A percentile compares a stretch with the other conserved stretches of the same genome.
Evolutionary conservation across 192 early-diverging fungal genomes (phyloP).

Genomic region (Coemansia sp.): DNA sequence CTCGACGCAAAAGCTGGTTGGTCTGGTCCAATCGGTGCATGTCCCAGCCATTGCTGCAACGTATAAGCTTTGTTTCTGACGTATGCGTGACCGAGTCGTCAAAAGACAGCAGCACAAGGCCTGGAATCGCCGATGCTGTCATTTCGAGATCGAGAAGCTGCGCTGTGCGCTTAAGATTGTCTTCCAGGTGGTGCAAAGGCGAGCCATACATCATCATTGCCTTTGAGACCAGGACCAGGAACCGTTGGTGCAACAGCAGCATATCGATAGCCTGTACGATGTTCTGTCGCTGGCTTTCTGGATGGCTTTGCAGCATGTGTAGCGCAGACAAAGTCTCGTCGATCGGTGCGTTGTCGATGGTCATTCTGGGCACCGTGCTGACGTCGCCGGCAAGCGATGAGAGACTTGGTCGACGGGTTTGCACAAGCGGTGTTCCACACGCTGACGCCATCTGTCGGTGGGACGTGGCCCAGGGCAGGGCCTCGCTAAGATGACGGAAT

Average conservation of each 20-base stretch:
- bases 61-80: conserved; percentile 71
- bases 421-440: conserved; percentile 24
- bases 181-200: conserved; percentile 67
- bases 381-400: conserved; percentile 36
- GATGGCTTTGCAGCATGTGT: neutral
- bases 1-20: conserved; percentile 63
- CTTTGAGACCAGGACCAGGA: conserved; percentile 62
- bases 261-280: conserved; percentile 58
- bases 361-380: conserved; percentile 27
- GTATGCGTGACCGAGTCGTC: conserved; percentile 70
- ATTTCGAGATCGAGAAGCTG: conserved; percentile 60
- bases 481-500: conserved; percentile 49
- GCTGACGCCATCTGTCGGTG: conserved; percentile 37
- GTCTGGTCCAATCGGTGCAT: conserved; percentile 66
- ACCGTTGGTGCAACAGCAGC: conserved; percentile 66
- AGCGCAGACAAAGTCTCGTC: neutral
- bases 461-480: conserved; percentile 35
- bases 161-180: conserved; percentile 59
- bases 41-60: conserved; percentile 61
- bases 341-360: conserved; percentile 11
- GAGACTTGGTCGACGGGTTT: conserved; percentile 33
- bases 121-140: conserved; percentile 66
- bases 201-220: conserved; percentile 68
- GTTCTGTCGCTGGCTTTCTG: conserved; percentile 18
- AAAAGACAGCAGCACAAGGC: conserved; percentile 67